Evolutionary conservation across 163 green algal genomes (phyloP), one percentile per base, ranked within the genome.

Genomic region (Smithsoniella earleae): DNA sequence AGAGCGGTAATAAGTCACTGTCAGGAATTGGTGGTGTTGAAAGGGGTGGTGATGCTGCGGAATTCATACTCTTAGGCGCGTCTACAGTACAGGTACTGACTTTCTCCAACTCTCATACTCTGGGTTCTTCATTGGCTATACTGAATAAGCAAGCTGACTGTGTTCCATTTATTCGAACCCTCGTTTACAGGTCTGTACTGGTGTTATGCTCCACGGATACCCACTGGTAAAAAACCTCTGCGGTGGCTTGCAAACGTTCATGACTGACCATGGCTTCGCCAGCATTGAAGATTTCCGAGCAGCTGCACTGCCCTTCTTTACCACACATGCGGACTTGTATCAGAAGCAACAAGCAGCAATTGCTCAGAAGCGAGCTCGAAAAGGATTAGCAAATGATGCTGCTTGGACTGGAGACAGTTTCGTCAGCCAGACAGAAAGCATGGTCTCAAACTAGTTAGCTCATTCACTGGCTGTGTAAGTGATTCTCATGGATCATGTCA

Each of bases 341-440:
- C 62, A 72, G 30, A 74, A 76, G 30, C 84, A 89, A 66, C 76
- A 77, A 3, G 80, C 84, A 18, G 84, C 88, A 3, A 64, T 88
- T 16, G 78, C 74, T 5, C 75, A 74, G n/a, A 89, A 96, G 84
- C 88, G 84, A 73, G 85, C 87, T 25, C 65, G 82, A 34, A 82
- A 89, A 36, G 90, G 89, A 2, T 82, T 98, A 33, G 81, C 77
- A 37, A 92, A 89, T 54, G 94, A 99, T 77, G 85, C 89, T 16
- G 88, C 95, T 36, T 99, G 94, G 94, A 90, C 81, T 18, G 92
- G 92, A 2, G 92, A 97, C n/a, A 85, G 87, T 4, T 97, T 97
- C 79, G 89, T 95, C 8, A 76, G 81, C 20, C 82, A 97, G 73
- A 86, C 89, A 0, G 89, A 95, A 37, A 86, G 77, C 34, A 97